Conservation (phyloP, 345 rosid species). For the Rhizophora apiculata region DNA sequence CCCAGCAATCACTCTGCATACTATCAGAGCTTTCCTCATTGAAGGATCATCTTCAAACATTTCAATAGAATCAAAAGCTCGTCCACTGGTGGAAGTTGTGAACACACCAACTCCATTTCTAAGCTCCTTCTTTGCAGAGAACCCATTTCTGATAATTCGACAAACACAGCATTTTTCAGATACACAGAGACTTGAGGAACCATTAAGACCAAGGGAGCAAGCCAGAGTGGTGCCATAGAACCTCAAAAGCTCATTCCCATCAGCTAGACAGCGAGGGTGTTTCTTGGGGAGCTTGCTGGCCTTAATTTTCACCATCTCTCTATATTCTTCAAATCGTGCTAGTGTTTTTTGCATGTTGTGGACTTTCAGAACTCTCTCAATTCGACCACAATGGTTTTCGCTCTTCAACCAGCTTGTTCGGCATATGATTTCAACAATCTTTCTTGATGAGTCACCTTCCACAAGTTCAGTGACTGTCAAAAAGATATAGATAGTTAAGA, state of each 20-base stretch:
- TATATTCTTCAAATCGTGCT: constrained; percentile 86
- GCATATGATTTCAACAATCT: constrained; percentile 97
- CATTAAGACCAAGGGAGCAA: constrained; percentile 81
- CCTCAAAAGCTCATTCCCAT: constrained; percentile 92
- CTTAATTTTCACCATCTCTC: constrained; percentile 80
- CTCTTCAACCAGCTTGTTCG: constrained; percentile 86
- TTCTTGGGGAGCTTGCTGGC: constrained; percentile 84
- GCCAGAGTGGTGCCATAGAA: constrained; percentile 84
- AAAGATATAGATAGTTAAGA: constrained; percentile 13
- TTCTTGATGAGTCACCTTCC: constrained; percentile 96
- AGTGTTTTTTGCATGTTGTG: constrained; percentile 95
- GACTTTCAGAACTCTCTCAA: constrained; percentile 86
- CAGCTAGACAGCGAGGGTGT: constrained; percentile 92
- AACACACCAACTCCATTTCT: constrained; percentile 80
- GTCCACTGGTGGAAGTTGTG: constrained; percentile 91
- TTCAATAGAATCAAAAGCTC: constrained; percentile 72
- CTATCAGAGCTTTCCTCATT: constrained; percentile 78
- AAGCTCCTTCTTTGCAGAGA: constrained; percentile 75
- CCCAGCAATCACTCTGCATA: constrained; percentile 94
- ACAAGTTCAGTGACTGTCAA: constrained; percentile 85
- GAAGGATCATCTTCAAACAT: constrained; percentile 40
- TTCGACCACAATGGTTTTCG: constrained; percentile 82
- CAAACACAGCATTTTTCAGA: constrained; percentile 84
- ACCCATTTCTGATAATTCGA: constrained; percentile 68
- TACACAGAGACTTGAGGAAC: constrained; percentile 69